Evolutionary conservation across 2,329 filamentous ascomycete genomes (phyloP).

Genomic region (Fusarium xylarioides): DNA sequence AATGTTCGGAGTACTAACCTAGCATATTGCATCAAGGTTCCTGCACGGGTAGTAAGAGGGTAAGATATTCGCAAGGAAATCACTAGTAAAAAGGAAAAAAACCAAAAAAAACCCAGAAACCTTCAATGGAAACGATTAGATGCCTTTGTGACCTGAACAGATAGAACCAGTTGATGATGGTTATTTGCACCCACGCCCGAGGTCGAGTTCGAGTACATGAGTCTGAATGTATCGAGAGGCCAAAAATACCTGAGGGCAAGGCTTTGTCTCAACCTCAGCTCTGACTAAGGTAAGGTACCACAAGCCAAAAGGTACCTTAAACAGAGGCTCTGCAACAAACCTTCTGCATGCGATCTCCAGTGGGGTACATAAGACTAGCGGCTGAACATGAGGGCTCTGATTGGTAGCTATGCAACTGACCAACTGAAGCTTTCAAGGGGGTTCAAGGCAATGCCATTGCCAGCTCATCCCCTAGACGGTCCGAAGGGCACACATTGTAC

Average conservation of each 20-base stretch:
- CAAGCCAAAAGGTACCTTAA: slow-evolving; percentile 29
- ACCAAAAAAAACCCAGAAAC: background rate
- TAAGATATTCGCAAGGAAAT: background rate
- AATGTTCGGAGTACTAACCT: no score
- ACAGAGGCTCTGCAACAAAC: slow-evolving; percentile 31
- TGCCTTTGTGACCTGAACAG: background rate
- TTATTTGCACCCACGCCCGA: background rate
- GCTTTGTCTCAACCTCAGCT: slow-evolving; percentile 6
- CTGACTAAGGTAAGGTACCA: slow-evolving; percentile 35
- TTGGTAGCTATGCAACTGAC: slow-evolving; percentile 13
- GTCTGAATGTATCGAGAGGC: slow-evolving; percentile 14
- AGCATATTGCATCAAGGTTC: background rate
- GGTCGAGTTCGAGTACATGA: background rate
- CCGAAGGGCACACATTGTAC: no score
- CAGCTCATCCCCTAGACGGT: slow-evolving; percentile 35
- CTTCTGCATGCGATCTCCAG: slow-evolving; percentile 29
- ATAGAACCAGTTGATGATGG: background rate
- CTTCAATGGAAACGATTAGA: background rate
- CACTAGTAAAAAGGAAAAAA: background rate
- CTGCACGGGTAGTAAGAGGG: background rate
- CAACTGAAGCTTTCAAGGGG: slow-evolving; percentile 28
- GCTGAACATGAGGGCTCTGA: slow-evolving; percentile 13
- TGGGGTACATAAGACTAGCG: slow-evolving; percentile 14
- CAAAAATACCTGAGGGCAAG: slow-evolving; percentile 2
- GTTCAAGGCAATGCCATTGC: slow-evolving; percentile 37